Base-by-base conservation (phyloP, 768 basidiomycete species). In the Trametes gibbosa region DNA sequence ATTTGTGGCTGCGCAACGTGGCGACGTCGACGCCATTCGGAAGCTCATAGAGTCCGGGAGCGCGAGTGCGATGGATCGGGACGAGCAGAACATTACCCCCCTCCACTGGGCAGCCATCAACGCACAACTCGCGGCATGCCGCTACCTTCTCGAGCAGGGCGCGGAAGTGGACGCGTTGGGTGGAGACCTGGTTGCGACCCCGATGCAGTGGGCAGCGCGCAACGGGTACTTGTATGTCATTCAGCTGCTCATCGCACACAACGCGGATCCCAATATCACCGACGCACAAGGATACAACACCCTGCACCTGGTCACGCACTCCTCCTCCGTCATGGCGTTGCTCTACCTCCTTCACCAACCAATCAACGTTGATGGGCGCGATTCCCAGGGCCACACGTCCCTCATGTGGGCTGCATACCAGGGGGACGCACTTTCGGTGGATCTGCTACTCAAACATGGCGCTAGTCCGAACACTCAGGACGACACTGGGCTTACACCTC, bases 391-490 rank as follows among this genome's bases (percentile, higher is more conserved):
- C 0, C 97, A 98, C 70, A 97, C 96, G 0, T 81, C 92, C 0
- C 80, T 98, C 50, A 97, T 98, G 92, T 99, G 97, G 97, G 97
- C 97, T 5, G 92, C 94, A 9, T 99, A 98, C 73, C 97, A 99
- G 71, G 97, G 97, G 46, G 97, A 99, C 69, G 95, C 94, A 1
- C 82, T 98, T 34, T 93, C 91, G 2, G 95, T 98, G 5, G 95
- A 98, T 63, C 73, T 98, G 46, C 75, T 99, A 41, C 80, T 99
- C 51, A 83, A 86, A 56, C 92, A 95, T 64, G 92, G 92, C 2
- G 95, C 97, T 1, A 90, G 85, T 58, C 79, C 87, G 0, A 85
- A 85, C 58, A 72, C 87, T 13, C 81, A 82, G 35, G 97, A 98
- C 69, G 86, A 92, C 66, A 75, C 82, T 0, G 95, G 94, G 0